These are phyloP conservation scores for Claviceps fusiformis DNA, from an alignment of 2,329 filamentous ascomycete genomes.

Conservation along the genomic window DNA sequence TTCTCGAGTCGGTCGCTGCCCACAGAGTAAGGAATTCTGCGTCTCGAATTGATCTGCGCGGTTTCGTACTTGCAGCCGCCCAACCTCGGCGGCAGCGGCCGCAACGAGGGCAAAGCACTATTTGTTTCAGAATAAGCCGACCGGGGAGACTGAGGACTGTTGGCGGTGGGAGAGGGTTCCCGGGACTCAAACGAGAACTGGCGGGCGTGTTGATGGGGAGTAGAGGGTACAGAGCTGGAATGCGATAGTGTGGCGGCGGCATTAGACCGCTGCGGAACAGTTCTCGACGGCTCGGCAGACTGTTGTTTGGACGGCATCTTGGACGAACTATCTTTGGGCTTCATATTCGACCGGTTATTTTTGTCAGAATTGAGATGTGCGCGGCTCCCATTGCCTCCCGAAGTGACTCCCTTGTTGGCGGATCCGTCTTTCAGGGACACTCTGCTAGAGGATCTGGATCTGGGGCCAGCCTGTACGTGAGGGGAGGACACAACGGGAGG, in stretches of 20 bases:
- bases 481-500: conserved; percentile 42
- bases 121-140: conserved; percentile 86
- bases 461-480: conserved; percentile 40
- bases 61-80: conserved; percentile 80
- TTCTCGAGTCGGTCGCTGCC: conserved; percentile 68
- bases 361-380: conserved; percentile 41
- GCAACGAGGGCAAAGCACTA: conserved; percentile 54
- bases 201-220: conserved; percentile 76
- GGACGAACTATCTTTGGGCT: conserved; percentile 37
- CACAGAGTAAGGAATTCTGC: conserved; percentile 83
- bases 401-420: conserved; percentile 31
- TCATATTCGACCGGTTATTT: conserved; percentile 50
- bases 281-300: conserved; percentile 17
- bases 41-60: conserved; percentile 62
- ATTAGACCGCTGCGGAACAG: conserved; percentile 16
- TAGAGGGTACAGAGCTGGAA: conserved; percentile 86
- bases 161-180: conserved; percentile 64
- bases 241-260: conserved; percentile 25
- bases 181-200: conserved; percentile 69
- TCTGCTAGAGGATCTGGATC: conserved; percentile 47
- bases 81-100: conserved; percentile 44
- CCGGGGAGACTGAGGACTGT: conserved; percentile 70
- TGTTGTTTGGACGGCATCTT: conserved; percentile 37
- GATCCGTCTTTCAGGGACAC: conserved; percentile 40
- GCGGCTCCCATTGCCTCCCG: conserved; percentile 54